phyloP scores from a whole-genome alignment of 306 rosid species.

The Prunus mume region DNA sequence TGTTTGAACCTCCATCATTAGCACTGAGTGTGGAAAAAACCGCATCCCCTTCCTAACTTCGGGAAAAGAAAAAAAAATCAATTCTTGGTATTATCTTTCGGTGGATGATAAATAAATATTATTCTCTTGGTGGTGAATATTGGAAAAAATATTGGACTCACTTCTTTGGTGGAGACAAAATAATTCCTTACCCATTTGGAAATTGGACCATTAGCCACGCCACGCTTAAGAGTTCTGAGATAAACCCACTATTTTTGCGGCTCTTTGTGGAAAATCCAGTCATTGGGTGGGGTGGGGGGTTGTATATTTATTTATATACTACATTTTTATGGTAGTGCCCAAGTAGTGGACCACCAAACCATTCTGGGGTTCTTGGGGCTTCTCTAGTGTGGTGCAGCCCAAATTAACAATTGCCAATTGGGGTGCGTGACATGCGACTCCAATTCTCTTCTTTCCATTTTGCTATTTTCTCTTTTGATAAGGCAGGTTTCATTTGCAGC shows the following conservation, averaged over 20 bases:
- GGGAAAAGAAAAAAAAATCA: no score
- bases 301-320: background rate
- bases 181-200: conserved; percentile 2
- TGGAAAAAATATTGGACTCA: no score
- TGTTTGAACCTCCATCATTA: fast-evolving
- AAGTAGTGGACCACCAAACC: background rate
- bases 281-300: no score
- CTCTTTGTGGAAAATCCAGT: conserved; percentile 1
- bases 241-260: background rate
- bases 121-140: background rate
- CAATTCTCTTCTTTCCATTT: no score
- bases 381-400: no score
- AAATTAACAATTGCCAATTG: no score
- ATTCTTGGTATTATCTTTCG: no score
- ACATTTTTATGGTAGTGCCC: background rate
- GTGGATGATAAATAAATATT: no score
- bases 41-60: fast-evolving
- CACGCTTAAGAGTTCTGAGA: background rate
- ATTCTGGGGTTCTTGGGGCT: no score
- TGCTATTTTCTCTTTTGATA: no score
- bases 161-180: conserved; percentile 4
- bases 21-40: fast-evolving
- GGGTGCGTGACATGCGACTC: no score
- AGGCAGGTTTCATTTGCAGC: no score
- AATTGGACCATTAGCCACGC: background rate